phyloP scores from a whole-genome alignment of 2,329 filamentous ascomycete genomes.

The Exserohilum turcica region DNA sequence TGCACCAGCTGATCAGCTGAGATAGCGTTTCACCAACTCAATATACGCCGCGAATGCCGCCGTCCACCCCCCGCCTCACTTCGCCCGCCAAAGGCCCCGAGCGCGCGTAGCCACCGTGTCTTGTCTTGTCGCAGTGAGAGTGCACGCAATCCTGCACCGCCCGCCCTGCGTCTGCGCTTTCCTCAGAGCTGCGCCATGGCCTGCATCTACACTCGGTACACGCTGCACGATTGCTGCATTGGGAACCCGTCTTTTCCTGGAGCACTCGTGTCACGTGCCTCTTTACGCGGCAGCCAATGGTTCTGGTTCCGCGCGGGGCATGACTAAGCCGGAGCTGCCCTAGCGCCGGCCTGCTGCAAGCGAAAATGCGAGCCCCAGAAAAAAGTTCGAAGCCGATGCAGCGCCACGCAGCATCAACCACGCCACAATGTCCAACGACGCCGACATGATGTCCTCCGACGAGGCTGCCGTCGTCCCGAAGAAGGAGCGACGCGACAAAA shows the following conservation, averaged over 20 bases:
- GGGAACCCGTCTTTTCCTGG: too few species aligned
- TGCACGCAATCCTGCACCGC: background rate
- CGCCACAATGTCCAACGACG: conserved; percentile 20
- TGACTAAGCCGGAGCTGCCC: conserved; percentile 22
- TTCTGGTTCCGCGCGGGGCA: background rate
- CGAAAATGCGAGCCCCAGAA: conserved; percentile 23
- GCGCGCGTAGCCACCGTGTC: background rate
- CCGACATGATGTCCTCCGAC: conserved; percentile 14
- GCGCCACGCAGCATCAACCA: background rate
- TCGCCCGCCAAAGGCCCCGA: background rate
- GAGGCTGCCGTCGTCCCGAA: conserved; percentile 18
- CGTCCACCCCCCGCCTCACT: conserved; percentile 8
- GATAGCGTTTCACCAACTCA: conserved; percentile 8
- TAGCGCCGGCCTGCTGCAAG: conserved; percentile 10
- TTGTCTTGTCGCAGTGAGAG: too few species aligned
- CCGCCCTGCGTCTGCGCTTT: background rate
- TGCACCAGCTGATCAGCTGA: conserved; percentile 7
- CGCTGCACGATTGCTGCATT: too few species aligned
- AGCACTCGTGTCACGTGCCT: too few species aligned
- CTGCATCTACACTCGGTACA: background rate
- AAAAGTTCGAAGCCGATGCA: conserved; percentile 20
- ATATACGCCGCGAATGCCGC: conserved; percentile 3
- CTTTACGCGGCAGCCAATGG: background rate
- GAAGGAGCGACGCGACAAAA: conserved; percentile 34
- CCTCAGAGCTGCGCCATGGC: background rate